These are phyloP conservation scores for Telopea speciosissima DNA, from an alignment of 177 flowering plant species.

Conservation along the genomic window DNA sequence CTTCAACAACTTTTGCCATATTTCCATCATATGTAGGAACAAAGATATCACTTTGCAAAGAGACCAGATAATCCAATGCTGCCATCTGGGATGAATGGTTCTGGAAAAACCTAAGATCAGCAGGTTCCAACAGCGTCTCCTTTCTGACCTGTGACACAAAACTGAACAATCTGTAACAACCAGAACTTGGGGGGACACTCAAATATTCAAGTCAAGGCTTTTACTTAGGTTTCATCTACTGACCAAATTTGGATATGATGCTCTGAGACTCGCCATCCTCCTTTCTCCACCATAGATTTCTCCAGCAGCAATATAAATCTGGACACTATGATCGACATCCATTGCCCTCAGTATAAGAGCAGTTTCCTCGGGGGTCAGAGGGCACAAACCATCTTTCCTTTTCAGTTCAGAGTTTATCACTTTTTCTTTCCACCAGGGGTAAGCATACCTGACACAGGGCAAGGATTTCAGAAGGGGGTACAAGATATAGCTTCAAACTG, in stretches of 20 bases:
- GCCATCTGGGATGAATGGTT: conserved; percentile 92
- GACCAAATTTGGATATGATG: conserved; percentile 58
- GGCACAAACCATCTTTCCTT: conserved; percentile 73
- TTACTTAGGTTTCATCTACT: conserved; percentile 13
- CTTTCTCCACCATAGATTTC: conserved; percentile 66
- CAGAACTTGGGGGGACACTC: neutral
- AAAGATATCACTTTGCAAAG: conserved; percentile 73
- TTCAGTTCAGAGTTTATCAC: conserved; percentile 59
- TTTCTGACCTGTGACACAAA: conserved; percentile 51
- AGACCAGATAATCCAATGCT: conserved; percentile 73
- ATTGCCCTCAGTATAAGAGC: conserved; percentile 55
- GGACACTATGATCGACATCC: conserved; percentile 46
- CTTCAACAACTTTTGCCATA: conserved; percentile 92
- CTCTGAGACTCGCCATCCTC: conserved; percentile 45
- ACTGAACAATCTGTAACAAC: neutral
- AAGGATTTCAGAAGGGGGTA: neutral
- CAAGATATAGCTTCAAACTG: neutral
- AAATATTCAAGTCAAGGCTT: neutral
- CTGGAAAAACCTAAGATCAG: conserved; percentile 60
- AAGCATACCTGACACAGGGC: conserved; percentile 47
- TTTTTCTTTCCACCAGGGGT: conserved; percentile 89
- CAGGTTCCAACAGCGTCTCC: conserved; percentile 57
- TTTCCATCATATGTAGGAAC: conserved; percentile 80
- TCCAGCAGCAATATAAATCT: conserved; percentile 70
- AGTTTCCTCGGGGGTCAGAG: conserved; percentile 82